phyloP scores from a whole-genome alignment of 2,329 filamentous ascomycete species.

The Calonectria fujianensis region DNA sequence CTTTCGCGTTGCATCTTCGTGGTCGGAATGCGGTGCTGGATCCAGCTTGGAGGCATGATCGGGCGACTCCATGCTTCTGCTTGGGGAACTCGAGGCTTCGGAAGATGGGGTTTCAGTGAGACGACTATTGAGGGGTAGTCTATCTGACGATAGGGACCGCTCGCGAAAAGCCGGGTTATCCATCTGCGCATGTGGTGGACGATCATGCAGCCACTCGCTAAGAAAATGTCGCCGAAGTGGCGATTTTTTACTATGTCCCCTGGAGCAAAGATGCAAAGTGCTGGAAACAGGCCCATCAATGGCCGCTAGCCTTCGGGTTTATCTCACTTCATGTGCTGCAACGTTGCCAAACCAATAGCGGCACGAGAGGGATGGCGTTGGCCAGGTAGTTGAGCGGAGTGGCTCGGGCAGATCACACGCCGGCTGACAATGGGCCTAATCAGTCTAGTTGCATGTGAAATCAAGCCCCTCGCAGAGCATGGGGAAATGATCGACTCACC shows the following conservation, averaged over 20 bases:
- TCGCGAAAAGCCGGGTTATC: background rate
- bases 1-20: conserved; percentile 6
- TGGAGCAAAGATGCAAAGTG: background rate
- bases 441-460: conserved; percentile 11
- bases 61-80: background rate
- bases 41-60: background rate
- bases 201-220: conserved; percentile 14
- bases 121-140: background rate
- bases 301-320: background rate
- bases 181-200: background rate
- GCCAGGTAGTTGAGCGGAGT: background rate
- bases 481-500: conserved; percentile 1
- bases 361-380: background rate
- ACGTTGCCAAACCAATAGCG: background rate
- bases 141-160: background rate
- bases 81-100: no score
- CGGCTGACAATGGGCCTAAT: background rate
- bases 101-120: no score
- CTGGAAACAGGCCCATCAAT: background rate
- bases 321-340: background rate
- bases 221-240: conserved; percentile 11
- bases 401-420: background rate
- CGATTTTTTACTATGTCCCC: background rate
- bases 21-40: background rate
- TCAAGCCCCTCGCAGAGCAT: background rate